These are phyloP conservation scores for Blastobotrys buckinghamii DNA, from an alignment of 1,139 yeast species.

Conservation along the genomic window DNA sequence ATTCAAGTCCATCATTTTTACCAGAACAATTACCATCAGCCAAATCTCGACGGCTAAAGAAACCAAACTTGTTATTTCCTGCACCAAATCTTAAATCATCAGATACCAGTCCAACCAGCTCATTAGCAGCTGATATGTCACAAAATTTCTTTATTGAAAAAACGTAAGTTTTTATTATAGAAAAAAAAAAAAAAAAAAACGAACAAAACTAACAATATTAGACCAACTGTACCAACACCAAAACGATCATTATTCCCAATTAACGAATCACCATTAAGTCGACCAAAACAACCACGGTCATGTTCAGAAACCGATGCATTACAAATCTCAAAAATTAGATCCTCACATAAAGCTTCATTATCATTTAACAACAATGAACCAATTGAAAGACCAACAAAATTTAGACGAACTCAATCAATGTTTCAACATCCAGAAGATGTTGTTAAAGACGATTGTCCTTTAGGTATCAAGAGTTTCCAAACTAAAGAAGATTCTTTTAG, in stretches of 20 bases:
- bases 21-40: constrained; percentile 16
- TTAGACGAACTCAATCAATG: constrained; percentile 64
- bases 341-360: constrained; percentile 2
- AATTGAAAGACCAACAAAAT: constrained; percentile 30
- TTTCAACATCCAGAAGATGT: constrained; percentile 43
- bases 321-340: constrained; percentile 1
- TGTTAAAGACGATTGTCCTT: constrained; percentile 25
- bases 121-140: constrained; percentile 43
- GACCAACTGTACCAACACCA: constrained; percentile 31
- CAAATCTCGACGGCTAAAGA: constrained; percentile 12
- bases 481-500: constrained; percentile 65
- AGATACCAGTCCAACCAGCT: constrained; percentile 36
- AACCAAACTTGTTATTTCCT: constrained; percentile 15
- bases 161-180: constrained; percentile 18
- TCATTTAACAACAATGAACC: not conserved
- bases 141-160: constrained; percentile 42
- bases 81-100: not conserved
- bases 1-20: constrained; percentile 21
- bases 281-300: constrained; percentile 6
- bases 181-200: not conserved
- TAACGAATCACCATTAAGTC: constrained; percentile 5
- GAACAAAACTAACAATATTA: not conserved
- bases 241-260: constrained; percentile 29
- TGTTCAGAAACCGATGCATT: constrained; percentile 4
- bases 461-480: constrained; percentile 28